These are phyloP conservation scores for Dipodascopsis uninucleata DNA, from an alignment of 805 yeast species.

Conservation along the genomic window DNA sequence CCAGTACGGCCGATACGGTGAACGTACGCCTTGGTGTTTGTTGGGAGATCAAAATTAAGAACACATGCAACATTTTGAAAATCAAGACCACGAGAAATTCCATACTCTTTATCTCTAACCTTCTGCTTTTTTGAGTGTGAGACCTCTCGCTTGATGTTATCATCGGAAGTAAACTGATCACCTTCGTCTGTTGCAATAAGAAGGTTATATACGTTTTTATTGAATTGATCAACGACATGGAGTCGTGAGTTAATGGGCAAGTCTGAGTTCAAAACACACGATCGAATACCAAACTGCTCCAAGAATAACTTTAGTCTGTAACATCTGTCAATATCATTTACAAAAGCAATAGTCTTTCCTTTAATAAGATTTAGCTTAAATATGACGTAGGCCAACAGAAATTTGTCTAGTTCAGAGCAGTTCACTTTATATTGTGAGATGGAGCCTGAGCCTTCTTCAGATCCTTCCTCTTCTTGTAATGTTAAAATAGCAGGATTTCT, in stretches of 20 bases:
- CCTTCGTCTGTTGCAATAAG: conserved; percentile 95
- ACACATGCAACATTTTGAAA: conserved; percentile 96
- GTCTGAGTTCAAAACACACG: conserved; percentile 87
- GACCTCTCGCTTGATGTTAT: conserved; percentile 40
- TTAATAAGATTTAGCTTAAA: conserved; percentile 82
- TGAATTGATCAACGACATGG: conserved; percentile 93
- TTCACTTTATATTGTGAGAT: conserved; percentile 82
- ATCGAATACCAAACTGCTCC: conserved; percentile 89
- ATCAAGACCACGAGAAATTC: conserved; percentile 96
- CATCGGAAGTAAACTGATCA: conserved; percentile 48
- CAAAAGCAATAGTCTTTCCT: conserved; percentile 88
- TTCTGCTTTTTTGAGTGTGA: conserved; percentile 24
- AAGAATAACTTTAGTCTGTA: conserved; percentile 84
- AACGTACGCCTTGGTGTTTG: conserved; percentile 80
- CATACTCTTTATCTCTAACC: conserved; percentile 66
- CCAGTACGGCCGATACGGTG: conserved; percentile 98
- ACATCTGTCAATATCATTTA: conserved; percentile 91
- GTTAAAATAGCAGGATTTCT: conserved; percentile 56
- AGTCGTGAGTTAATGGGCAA: conserved; percentile 88
- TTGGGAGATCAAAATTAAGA: conserved; percentile 88
- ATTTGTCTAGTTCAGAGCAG: conserved; percentile 86
- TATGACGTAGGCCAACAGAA: conserved; percentile 83
- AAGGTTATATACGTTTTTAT: conserved; percentile 79
- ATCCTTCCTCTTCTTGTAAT: conserved; percentile 62
- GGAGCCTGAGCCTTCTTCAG: conserved; percentile 45